Evolutionary conservation across 2,329 filamentous ascomycete species (phyloP).

Genomic region (Blastomyces silverae): DNA sequence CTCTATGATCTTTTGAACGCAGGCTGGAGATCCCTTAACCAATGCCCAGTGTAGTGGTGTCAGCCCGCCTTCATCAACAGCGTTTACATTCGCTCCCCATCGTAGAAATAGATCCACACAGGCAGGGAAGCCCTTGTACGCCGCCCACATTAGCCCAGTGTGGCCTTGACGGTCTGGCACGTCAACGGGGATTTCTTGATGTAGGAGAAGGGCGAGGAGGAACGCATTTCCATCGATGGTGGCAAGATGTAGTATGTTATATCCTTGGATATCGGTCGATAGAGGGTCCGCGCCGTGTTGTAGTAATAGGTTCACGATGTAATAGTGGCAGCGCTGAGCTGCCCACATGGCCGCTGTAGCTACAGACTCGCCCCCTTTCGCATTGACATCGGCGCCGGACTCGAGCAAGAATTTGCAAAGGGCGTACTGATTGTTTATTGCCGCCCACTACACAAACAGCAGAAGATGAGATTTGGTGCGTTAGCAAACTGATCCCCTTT

Average conservation of each 20-base stretch:
- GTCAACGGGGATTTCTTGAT: slow-evolving; percentile 93
- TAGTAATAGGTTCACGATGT: slow-evolving; percentile 86
- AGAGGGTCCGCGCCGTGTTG: slow-evolving; percentile 88
- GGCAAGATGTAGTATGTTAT: slow-evolving; percentile 94
- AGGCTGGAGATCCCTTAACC: slow-evolving; percentile 83
- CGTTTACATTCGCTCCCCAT: slow-evolving; percentile 92
- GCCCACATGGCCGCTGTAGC: slow-evolving; percentile 96
- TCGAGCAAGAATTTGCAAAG: slow-evolving; percentile 94
- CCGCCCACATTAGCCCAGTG: slow-evolving; percentile 96
- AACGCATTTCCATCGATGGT: slow-evolving; percentile 96
- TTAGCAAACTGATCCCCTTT: not conserved
- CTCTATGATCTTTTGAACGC: slow-evolving; percentile 89
- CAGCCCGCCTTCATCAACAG: slow-evolving; percentile 84
- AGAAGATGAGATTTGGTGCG: slow-evolving; percentile 18
- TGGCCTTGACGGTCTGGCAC: slow-evolving; percentile 84
- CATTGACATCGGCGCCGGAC: slow-evolving; percentile 81
- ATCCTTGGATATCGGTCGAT: slow-evolving; percentile 87
- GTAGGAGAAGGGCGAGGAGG: slow-evolving; percentile 78
- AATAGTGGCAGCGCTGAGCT: slow-evolving; percentile 92
- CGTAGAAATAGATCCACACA: slow-evolving; percentile 88
- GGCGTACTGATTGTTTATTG: slow-evolving; percentile 97
- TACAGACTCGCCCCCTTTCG: slow-evolving; percentile 88
- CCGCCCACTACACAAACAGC: slow-evolving; percentile 68
- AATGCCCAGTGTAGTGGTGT: slow-evolving; percentile 94
- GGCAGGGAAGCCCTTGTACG: slow-evolving; percentile 90